phyloP scores from a whole-genome alignment of 2,329 filamentous ascomycete species.

The Colletotrichum eremochloae region DNA sequence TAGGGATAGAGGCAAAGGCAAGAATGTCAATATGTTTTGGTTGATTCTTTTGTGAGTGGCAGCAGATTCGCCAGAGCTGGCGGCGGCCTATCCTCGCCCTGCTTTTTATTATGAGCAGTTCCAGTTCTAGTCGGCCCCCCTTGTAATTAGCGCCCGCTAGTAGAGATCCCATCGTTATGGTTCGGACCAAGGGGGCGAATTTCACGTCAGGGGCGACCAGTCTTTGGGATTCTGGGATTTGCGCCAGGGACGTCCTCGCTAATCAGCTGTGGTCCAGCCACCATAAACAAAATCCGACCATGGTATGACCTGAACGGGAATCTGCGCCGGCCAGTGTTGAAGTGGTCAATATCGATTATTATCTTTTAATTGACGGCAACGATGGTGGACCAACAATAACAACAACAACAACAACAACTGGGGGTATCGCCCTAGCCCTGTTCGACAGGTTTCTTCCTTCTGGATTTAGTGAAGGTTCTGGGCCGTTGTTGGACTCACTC shows the following conservation, averaged over 20 bases:
- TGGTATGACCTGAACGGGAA: constrained; percentile 40
- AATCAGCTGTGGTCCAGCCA: constrained; percentile 39
- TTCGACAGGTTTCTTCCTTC: constrained; percentile 29
- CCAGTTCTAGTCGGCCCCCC: not conserved
- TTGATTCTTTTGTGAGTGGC: too few relatives aligned
- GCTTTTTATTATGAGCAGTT: not conserved
- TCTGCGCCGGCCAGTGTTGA: constrained; percentile 30
- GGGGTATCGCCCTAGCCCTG: constrained; percentile 19
- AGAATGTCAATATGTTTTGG: too few relatives aligned
- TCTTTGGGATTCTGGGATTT: constrained; percentile 33
- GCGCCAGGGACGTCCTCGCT: constrained; percentile 42
- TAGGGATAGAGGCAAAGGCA: too few relatives aligned
- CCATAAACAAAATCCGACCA: constrained; percentile 24
- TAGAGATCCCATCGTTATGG: constrained; percentile 11
- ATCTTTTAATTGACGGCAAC: constrained; percentile 26
- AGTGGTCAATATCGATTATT: constrained; percentile 19
- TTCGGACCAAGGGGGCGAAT: constrained; percentile 13
- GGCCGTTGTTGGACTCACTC: constrained; percentile 5
- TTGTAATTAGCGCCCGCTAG: not conserved
- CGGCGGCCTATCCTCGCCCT: not conserved
- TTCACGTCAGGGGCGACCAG: not conserved
- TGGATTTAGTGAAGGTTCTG: not conserved
- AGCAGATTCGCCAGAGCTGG: too few relatives aligned
- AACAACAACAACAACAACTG: constrained; percentile 20
- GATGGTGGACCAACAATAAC: constrained; percentile 14